Conservation (phyloP, 305 asterid genomes). For the Petunia hybrid region DNA sequence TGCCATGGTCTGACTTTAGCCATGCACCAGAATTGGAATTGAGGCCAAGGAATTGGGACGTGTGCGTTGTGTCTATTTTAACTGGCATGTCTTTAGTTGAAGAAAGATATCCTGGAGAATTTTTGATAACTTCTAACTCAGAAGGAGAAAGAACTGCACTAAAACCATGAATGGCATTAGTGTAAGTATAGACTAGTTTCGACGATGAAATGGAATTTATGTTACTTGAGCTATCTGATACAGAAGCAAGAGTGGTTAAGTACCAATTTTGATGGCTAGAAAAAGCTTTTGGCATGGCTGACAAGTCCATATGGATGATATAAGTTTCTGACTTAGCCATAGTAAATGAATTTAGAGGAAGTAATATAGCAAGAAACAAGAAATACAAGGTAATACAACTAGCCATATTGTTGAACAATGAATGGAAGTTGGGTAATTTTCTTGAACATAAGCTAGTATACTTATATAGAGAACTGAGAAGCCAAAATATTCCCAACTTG, state of each 20-base stretch:
- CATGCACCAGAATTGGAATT: constrained; percentile 58
- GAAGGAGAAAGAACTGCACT: constrained; percentile 64
- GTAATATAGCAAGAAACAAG: constrained; percentile 5
- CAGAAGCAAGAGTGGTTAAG: constrained; percentile 57
- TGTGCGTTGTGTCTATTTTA: constrained; percentile 66
- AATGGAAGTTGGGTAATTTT: constrained; percentile 28
- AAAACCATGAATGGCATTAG: constrained; percentile 70
- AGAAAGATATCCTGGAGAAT: constrained; percentile 59
- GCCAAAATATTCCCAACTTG: constrained; percentile 36
- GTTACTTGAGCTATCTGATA: constrained; percentile 36
- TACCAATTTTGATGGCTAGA: constrained; percentile 40
- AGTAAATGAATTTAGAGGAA: constrained; percentile 26
- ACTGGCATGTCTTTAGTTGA: constrained; percentile 54
- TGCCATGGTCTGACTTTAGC: constrained; percentile 70
- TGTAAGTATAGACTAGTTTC: constrained; percentile 65
- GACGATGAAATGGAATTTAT: constrained; percentile 30
- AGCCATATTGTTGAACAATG: constrained; percentile 39
- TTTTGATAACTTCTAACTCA: constrained; percentile 50
- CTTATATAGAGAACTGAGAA: constrained; percentile 40
- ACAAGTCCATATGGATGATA: constrained; percentile 49
- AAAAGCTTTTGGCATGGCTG: constrained; percentile 49
- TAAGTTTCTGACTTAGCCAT: constrained; percentile 40
- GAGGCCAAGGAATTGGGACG: constrained; percentile 72
- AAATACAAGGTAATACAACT: constrained; percentile 28
- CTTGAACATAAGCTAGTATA: constrained; percentile 1